Evolutionary conservation across 1,284 basidiomycete genomes (phyloP), one percentile per base, ranked within the genome.

Genomic region (Apiotrichum laibachii): DNA sequence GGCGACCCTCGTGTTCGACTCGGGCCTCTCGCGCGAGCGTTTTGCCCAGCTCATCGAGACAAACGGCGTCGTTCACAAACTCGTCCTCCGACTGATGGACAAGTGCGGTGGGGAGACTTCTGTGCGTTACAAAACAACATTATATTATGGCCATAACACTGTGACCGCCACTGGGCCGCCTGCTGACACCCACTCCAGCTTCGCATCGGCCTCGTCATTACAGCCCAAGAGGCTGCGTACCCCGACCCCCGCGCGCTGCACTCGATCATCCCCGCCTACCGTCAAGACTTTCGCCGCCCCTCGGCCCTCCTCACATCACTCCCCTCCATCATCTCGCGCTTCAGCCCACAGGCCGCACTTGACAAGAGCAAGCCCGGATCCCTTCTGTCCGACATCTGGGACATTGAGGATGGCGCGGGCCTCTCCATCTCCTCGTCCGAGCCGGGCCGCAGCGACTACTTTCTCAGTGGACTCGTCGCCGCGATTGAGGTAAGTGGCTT

Each of bases 31-130:
- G 1, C 60, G 67, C 31, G 64, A 66, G n/a, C 60, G 62, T n/a
- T 77, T 65, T 60, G 39, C 50, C 35, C 62, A 68, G 59, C 69
- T 77, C 45, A 68, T 72, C 51, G 67, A 72, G 48, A 47, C 64
- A 15, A 67, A 72, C 47, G 75, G 75, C 31, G 59, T 71, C 18
- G 68, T 77, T 5, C 71, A 75, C 53, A 68, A 69, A 46, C 61
- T 77, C 22, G 67, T 73, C 12, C 69, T 72, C 58, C 60, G 75
- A 12, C 56, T 77, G n/a, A 67, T 72, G 66, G 73, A 75, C 55
- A 77, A 75, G 61, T 67, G 68, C 59, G 68, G 67, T 7, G 63
- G 63, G 12, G 72, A 73, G 33, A 60, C 63, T 11, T 53, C 69
- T 43, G 75, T 77, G 53, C 42, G 72, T 55, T 31, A 31, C 26